phyloP scores from a whole-genome alignment of 495 filamentous ascomycete species.

The Tuber brumale region DNA sequence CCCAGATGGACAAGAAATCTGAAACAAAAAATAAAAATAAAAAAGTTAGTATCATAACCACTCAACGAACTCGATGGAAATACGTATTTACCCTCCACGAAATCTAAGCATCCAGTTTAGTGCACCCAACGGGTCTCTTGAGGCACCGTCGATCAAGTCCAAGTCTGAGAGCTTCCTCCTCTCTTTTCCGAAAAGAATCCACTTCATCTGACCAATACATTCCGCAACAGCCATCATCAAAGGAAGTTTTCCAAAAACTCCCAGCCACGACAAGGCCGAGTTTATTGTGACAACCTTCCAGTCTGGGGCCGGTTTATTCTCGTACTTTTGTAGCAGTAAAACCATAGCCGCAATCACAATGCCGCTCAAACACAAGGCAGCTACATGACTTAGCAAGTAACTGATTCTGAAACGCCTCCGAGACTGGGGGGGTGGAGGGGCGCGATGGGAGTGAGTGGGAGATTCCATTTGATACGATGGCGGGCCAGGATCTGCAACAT shows the following conservation, averaged over 20 bases:
- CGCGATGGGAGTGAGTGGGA: slow-evolving; percentile 3
- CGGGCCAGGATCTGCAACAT: slow-evolving; percentile 9
- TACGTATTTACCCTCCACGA: slow-evolving; percentile 22
- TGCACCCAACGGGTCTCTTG: slow-evolving; percentile 27
- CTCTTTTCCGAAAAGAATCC: slow-evolving; percentile 22
- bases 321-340: slow-evolving; percentile 14
- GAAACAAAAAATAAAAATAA: background rate
- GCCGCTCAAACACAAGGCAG: slow-evolving; percentile 13
- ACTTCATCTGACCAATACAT: slow-evolving; percentile 29
- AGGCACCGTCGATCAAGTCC: slow-evolving; percentile 27
- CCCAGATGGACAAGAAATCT: slow-evolving; percentile 35
- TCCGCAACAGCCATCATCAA: slow-evolving; percentile 25
- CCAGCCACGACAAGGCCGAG: slow-evolving; percentile 27
- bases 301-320: slow-evolving; percentile 13
- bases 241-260: slow-evolving; percentile 14
- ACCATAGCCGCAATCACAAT: slow-evolving; percentile 18
- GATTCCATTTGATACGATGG: slow-evolving; percentile 20
- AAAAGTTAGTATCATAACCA: too few relatives aligned
- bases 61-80: background rate
- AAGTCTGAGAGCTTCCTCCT: slow-evolving; percentile 28
- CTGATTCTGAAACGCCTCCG: slow-evolving; percentile 22
- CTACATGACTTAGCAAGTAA: background rate
- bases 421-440: slow-evolving; percentile 6
- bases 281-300: slow-evolving; percentile 23
- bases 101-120: slow-evolving; percentile 30